phyloP scores from a whole-genome alignment of 805 yeast species.

The Candida ponderosae region DNA sequence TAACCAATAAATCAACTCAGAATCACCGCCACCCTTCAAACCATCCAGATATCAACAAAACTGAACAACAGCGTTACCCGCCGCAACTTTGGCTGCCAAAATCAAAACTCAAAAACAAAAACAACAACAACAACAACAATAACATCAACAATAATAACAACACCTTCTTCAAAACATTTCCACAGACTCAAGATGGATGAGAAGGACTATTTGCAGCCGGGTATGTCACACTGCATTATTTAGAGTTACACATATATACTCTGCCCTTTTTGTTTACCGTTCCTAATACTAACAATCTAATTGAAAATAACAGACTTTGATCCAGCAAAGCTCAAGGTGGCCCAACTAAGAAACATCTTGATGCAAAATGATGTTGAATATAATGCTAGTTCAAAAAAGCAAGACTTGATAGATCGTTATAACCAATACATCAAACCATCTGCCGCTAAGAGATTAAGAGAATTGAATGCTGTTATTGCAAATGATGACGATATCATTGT shows the following conservation, averaged over 20 bases:
- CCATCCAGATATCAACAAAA: too few relatives aligned
- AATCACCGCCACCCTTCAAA: too few relatives aligned
- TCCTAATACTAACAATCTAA: background rate
- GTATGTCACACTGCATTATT: too few relatives aligned
- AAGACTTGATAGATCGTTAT: constrained; percentile 54
- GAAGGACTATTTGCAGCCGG: constrained; percentile 26
- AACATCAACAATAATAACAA: too few relatives aligned
- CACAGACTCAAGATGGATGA: constrained; percentile 23
- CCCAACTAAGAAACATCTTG: constrained; percentile 63
- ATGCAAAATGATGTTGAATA: constrained; percentile 53
- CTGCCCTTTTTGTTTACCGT: background rate
- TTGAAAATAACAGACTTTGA: constrained; percentile 45
- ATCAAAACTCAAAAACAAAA: too few relatives aligned
- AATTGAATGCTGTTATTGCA: constrained; percentile 22
- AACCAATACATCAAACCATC: constrained; percentile 43
- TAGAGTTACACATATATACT: too few relatives aligned
- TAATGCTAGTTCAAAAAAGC: constrained; percentile 61
- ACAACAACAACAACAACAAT: too few relatives aligned
- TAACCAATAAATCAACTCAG: too few relatives aligned
- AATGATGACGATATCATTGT: constrained; percentile 31
- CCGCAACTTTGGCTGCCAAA: too few relatives aligned
- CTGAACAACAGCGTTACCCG: too few relatives aligned
- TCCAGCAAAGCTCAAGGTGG: constrained; percentile 55
- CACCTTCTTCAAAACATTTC: background rate
- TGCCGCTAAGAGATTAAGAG: constrained; percentile 32